Base-by-base conservation (phyloP, 768 basidiomycete genomes). In the Boletales sp. region DNA sequence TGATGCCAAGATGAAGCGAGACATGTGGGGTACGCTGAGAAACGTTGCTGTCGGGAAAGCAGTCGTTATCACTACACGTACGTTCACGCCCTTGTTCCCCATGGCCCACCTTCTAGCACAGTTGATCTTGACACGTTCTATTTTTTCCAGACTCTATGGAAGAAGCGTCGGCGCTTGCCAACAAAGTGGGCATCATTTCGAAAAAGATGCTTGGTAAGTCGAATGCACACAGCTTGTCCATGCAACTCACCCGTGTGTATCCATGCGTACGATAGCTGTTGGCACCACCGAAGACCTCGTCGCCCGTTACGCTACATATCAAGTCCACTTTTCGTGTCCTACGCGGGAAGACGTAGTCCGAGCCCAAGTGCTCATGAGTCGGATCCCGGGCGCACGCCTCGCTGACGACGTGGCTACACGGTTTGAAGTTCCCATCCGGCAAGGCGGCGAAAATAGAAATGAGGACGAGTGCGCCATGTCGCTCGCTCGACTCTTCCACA, bases 1-100 rank as follows among this genome's bases (percentile, higher is more conserved):
- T 42, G 89, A 90, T 62, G 84, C 87, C 8, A 87, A 83, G 65
- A 89, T 83, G 75, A 90, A 89, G 66, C 73, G 89, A 34, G 86
- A 90, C 30, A 88, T 90, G 83, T 90, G 89, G 89, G 69, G 71
- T 13, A 88, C 85, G 0, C 70, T 90, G 48, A 72, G 82, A 46
- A 77, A 74, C 21, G 83, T 87, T 6, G 77, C 83, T 0, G 69
- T 74, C 3, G 85, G 83, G 14, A 88, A 89, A 60, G 83, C 84
- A 3, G 77, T 87, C 8, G 72, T 87, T 31, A 81, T 88, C 46
- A 87, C 85, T 1, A 87, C 86, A 2, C 84, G 84, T 84, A 48
- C 47, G 81, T 73, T 27, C 11, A 14, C 24, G 3, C 24, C 24
- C 24, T 24, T 24, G 24, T 24, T 24, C 24, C 24, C 3, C 5